Conservation (phyloP, 169 alveolate species). For the Plasmodium malariae region DNA sequence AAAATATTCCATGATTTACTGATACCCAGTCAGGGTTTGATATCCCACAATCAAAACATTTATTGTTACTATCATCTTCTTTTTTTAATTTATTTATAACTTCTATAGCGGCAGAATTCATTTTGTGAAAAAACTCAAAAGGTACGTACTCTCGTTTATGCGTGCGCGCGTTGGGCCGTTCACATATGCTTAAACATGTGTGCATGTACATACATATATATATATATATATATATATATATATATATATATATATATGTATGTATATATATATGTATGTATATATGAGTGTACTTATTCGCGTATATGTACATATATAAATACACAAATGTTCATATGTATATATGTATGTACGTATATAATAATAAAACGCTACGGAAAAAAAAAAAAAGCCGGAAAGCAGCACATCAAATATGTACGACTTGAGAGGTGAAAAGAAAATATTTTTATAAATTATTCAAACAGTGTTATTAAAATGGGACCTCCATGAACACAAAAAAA, state of each 20-base stretch:
- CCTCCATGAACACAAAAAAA: background rate
- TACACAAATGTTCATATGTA: too few species aligned
- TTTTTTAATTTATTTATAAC: slow-evolving; percentile 57
- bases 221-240: too few species aligned
- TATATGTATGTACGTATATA: background rate
- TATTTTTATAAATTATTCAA: background rate
- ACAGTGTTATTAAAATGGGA: background rate
- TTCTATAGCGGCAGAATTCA: slow-evolving; percentile 72
- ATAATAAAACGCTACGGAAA: too few species aligned
- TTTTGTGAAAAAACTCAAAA: too few species aligned
- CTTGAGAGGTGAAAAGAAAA: background rate
- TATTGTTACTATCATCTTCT: slow-evolving; percentile 77
- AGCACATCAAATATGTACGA: background rate
- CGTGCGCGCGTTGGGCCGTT: too few species aligned
- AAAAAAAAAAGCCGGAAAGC: background rate
- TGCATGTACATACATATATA: too few species aligned
- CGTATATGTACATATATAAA: background rate
- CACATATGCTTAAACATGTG: too few species aligned
- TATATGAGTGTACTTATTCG: background rate
- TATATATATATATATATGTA: too few species aligned
- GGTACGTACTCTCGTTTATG: too few species aligned
- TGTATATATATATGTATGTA: background rate
- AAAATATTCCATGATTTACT: slow-evolving; percentile 94
- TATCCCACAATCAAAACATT: slow-evolving; percentile 87
- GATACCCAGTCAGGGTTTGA: slow-evolving; percentile 97